These are phyloP conservation scores for Boletus rufocinnamomeus DNA, from an alignment of 768 basidiomycete species.

Conservation along the genomic window DNA sequence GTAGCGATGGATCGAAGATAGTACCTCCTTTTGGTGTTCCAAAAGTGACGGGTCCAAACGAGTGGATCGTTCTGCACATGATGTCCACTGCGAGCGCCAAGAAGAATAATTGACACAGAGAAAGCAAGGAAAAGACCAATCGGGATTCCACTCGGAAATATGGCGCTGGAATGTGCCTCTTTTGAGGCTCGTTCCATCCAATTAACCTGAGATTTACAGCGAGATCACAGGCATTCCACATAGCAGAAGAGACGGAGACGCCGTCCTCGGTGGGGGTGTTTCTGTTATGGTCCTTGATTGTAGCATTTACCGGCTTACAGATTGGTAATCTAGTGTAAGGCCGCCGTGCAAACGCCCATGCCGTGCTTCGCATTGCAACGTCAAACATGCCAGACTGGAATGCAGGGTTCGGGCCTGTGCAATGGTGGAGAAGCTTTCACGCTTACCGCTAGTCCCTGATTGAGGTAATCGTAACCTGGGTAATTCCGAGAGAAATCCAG, in stretches of 20 bases:
- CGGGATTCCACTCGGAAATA: slow-evolving; percentile 23
- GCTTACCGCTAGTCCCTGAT: slow-evolving; percentile 28
- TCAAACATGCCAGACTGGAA: slow-evolving; percentile 28
- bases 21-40: slow-evolving; percentile 35
- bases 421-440: too few species aligned
- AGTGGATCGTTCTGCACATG: neutral
- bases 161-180: slow-evolving; percentile 14
- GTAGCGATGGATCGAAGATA: slow-evolving; percentile 40
- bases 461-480: slow-evolving; percentile 16
- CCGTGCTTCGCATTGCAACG: slow-evolving; percentile 25
- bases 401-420: slow-evolving; percentile 1
- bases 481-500: slow-evolving; percentile 27
- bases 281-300: neutral
- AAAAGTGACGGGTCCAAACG: slow-evolving; percentile 44
- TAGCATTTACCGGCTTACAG: neutral
- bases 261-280: neutral
- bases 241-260: slow-evolving; percentile 10
- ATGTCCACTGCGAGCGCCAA: slow-evolving; percentile 10
- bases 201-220: slow-evolving; percentile 28
- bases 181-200: slow-evolving; percentile 28
- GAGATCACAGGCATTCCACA: slow-evolving; percentile 35
- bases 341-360: slow-evolving; percentile 21
- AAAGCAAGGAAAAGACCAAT: slow-evolving; percentile 16
- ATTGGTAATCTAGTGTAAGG: slow-evolving; percentile 19
- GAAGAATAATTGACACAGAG: slow-evolving; percentile 13